These are phyloP conservation scores for Russula griseocarnosa DNA, from an alignment of 768 basidiomycete species.

Conservation along the genomic window DNA sequence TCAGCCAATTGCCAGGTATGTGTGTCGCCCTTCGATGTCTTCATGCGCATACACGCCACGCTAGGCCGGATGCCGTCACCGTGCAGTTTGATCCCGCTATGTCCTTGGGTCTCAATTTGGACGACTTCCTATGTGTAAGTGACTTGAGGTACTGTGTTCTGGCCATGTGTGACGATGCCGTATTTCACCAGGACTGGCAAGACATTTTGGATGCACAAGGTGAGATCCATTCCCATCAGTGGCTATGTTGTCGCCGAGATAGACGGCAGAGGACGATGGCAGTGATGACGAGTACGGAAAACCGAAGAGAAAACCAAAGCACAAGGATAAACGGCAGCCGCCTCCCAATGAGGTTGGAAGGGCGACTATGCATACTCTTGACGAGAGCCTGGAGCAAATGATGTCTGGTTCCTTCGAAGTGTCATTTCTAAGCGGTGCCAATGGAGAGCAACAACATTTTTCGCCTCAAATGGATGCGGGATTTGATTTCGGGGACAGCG, in stretches of 20 bases:
- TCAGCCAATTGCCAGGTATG: constrained; percentile 61
- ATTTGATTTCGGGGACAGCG: constrained; percentile 44
- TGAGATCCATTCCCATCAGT: not conserved
- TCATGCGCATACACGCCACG: constrained; percentile 6
- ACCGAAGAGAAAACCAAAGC: constrained; percentile 32
- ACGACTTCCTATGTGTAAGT: constrained; percentile 27
- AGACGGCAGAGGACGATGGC: constrained; percentile 33
- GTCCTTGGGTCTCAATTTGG: constrained; percentile 31
- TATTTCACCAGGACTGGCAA: constrained; percentile 22
- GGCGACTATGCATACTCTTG: constrained; percentile 58
- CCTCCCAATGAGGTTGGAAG: constrained; percentile 45
- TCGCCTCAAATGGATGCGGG: constrained; percentile 54
- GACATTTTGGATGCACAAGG: constrained; percentile 23
- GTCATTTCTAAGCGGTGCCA: constrained; percentile 46
- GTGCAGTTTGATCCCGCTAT: constrained; percentile 31
- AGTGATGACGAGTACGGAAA: constrained; percentile 50
- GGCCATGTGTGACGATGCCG: not conserved
- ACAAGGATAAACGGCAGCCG: constrained; percentile 32
- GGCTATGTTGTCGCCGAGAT: not conserved
- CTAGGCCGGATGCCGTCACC: constrained; percentile 38
- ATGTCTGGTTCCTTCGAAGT: constrained; percentile 62
- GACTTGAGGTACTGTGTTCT: not conserved
- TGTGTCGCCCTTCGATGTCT: not conserved
- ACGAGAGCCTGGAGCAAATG: constrained; percentile 65
- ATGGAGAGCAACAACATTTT: constrained; percentile 39